Evolutionary conservation across 2,329 filamentous ascomycete genomes (phyloP), one percentile per base, ranked within the genome.

Genomic region (Xylaria sp.): DNA sequence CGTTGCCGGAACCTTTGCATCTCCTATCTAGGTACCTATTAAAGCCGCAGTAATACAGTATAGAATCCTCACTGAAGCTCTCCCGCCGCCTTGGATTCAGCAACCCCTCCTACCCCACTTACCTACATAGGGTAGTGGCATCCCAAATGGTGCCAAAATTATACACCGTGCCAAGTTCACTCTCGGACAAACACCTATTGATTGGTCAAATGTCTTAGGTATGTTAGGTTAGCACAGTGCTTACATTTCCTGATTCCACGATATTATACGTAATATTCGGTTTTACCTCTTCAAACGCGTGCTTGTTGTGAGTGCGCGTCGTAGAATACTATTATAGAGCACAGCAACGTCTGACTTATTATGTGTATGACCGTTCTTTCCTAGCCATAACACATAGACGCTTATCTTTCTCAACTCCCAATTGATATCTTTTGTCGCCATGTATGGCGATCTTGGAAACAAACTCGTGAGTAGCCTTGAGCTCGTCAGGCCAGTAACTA

Each of bases 381-480:
- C 19, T 27, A 19, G 9, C 12, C n/a, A 27, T 14, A 55, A n/a
- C 14, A 19, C 9, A 34, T n/a, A 48, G 17, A 55, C 36, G n/a
- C 32, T 8, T 17, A 34, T 32, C 47, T 51, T 19, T 17, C 14
- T 17, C 24, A 12, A 27, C 34, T 21, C 17, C 36, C 14, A 12
- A 30, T 27, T 56, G n/a, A n/a, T 58, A 21, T 12, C 17, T 17
- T 34, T n/a, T 11, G 19, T 12, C 55, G 42, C 53, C 32, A 97
- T 97, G 93, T 96, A 97, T 81, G 93, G 93, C 73, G 94, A 97
- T 79, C 83, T 93, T 68, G 93, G 92, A 59, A 92, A 93, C 79
- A 97, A 97, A 82, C 83, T 97, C 81, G 93, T 95, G 82, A 76
- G 82, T 73, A 60, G 24, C 45, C 57, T 61, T 32, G 17, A 60